Conservation (phyloP, 1,284 basidiomycete genomes). For the Porodaedalea pini region DNA sequence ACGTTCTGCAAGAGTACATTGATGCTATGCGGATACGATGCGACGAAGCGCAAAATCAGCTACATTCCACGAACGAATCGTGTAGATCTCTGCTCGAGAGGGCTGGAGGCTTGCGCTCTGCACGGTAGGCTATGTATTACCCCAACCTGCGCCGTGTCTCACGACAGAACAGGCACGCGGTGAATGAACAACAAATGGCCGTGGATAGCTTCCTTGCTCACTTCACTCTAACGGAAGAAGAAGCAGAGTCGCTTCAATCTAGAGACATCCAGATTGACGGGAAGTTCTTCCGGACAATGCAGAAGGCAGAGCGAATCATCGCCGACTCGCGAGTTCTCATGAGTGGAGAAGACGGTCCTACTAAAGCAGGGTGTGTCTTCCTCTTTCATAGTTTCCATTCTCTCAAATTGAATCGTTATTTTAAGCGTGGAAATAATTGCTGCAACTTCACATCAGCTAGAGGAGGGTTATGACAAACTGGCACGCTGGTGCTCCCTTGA, state of each 20-base stretch:
- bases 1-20: slow-evolving; percentile 71
- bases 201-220: slow-evolving; percentile 76
- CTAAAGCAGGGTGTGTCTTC: slow-evolving; percentile 70
- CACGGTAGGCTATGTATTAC: slow-evolving; percentile 53
- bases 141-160: neutral
- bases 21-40: slow-evolving; percentile 77
- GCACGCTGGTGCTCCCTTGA: slow-evolving; percentile 84
- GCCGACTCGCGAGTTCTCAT: slow-evolving; percentile 84
- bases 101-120: slow-evolving; percentile 77
- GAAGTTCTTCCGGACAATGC: slow-evolving; percentile 81
- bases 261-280: slow-evolving; percentile 73
- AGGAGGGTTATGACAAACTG: slow-evolving; percentile 88
- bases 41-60: slow-evolving; percentile 76
- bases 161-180: slow-evolving; percentile 50
- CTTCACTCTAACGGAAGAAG: slow-evolving; percentile 79
- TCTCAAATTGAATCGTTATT: slow-evolving; percentile 1
- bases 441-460: slow-evolving; percentile 75
- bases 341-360: slow-evolving; percentile 79
- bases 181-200: slow-evolving; percentile 69
- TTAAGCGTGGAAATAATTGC: slow-evolving; percentile 85
- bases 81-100: slow-evolving; percentile 84
- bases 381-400: neutral
- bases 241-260: slow-evolving; percentile 72
- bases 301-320: slow-evolving; percentile 80
- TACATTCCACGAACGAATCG: slow-evolving; percentile 72